Evolutionary conservation across 768 basidiomycete species (phyloP), one percentile per base, ranked within the genome.

Genomic region (Russula abietina): DNA sequence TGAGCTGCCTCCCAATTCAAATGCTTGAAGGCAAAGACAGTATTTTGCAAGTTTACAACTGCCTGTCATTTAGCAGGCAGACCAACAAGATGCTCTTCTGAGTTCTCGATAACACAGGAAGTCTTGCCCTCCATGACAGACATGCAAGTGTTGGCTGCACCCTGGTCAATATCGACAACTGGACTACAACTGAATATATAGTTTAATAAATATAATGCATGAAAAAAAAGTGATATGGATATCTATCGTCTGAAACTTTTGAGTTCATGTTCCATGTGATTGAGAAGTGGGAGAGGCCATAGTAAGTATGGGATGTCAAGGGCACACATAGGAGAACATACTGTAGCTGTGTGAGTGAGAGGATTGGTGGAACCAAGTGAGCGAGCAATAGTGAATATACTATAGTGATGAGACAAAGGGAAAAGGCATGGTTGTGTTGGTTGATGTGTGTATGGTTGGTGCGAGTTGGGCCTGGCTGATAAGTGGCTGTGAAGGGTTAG

Each of bases 121-220:
- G 87, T 88, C 79, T 96, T 87, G 69, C 93, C 95, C 79, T 98
- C 95, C 92, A 96, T 97, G 65, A 97, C 83, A 54, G 89, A 86
- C 61, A 94, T 91, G 74, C 90, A 93, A 53, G 91, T 93, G 75
- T 91, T 91, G 38, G 91, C 92, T 41, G 91, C 92, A 48, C 93
- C 95, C 79, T 98, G 81, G 78, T 98, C 95, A 80, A 98, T 98
- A 79, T 95, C 93, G 74, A 95, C 81, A 64, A 97, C 93, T 57
- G 93, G 91, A 67, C 91, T 88, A 36, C 36, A 33, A 50, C 5
- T 65, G 41, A 57, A 52, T 22, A 55, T 52, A n/a, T n/a, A n/a
- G n/a, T n/a, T n/a, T n/a, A n/a, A n/a, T n/a, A n/a, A n/a, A n/a
- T n/a, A n/a, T n/a, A n/a, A n/a, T 45, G 9, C 38, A 3, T 46